Percentiles rank a stretch among this genome's conserved stretches.
These are phyloP conservation scores for Metschnikowia vanudenii DNA, from an alignment of 805 yeast species.

Conservation along the genomic window DNA sequence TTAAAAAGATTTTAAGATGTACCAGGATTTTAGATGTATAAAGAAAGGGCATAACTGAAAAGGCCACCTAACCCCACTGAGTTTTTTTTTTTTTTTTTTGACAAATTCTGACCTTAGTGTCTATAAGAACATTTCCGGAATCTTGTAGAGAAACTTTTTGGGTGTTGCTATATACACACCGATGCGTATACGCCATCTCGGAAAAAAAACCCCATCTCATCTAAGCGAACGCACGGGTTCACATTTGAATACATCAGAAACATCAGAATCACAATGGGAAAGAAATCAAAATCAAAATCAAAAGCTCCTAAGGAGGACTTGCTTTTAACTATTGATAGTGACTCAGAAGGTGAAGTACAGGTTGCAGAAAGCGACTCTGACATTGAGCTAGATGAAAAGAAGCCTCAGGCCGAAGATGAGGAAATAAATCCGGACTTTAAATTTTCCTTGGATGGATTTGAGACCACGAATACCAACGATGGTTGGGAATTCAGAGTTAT, in stretches of 20 bases:
- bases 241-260: background rate
- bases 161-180: constrained; percentile 8
- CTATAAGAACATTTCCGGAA: background rate
- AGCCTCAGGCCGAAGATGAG: constrained; percentile 17
- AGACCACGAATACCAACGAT: constrained; percentile 46
- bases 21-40: no score
- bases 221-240: background rate
- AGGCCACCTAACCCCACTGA: no score
- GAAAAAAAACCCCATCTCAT: constrained; percentile 7
- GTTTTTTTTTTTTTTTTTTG: no score
- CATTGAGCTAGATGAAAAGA: constrained; percentile 25
- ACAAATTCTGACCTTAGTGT: no score
- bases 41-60: no score
- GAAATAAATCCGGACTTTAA: constrained; percentile 73
- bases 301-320: constrained; percentile 44
- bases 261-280: constrained; percentile 13
- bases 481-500: constrained; percentile 85
- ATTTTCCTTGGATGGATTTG: constrained; percentile 65
- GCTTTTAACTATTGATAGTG: constrained; percentile 76
- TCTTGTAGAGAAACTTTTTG: background rate
- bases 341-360: constrained; percentile 50
- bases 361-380: constrained; percentile 21
- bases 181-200: constrained; percentile 7
- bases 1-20: no score
- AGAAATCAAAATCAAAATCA: constrained; percentile 10